phyloP scores from a whole-genome alignment of 2,329 filamentous ascomycete species.

The Paecilomyces dactylethromorphus region DNA sequence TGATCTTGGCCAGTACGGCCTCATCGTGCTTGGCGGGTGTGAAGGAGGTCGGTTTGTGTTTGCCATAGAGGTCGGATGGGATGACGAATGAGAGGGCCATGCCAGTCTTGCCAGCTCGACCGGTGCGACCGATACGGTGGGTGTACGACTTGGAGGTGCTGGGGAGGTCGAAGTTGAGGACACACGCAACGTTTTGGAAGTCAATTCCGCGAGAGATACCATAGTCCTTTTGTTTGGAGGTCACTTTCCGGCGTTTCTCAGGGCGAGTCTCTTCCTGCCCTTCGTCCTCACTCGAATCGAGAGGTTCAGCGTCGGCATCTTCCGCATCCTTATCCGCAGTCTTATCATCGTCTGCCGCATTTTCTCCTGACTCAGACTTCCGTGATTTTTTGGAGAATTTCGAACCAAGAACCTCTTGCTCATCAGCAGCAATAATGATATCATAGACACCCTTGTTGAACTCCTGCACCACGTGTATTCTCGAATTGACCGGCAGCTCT shows the following conservation, averaged over 20 bases:
- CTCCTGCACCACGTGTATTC: slow-evolving; percentile 91
- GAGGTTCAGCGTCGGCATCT: slow-evolving; percentile 12
- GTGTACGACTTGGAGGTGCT: slow-evolving; percentile 84
- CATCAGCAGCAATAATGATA: slow-evolving; percentile 93
- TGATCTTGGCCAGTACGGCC: slow-evolving; percentile 71
- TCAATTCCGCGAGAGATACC: slow-evolving; percentile 95
- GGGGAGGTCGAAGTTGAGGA: slow-evolving; percentile 96
- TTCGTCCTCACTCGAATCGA: background rate
- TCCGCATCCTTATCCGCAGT: slow-evolving; percentile 21
- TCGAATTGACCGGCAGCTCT: slow-evolving; percentile 85
- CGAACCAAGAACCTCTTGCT: slow-evolving; percentile 69
- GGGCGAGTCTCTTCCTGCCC: slow-evolving; percentile 10
- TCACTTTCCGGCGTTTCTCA: slow-evolving; percentile 59
- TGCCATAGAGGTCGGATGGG: slow-evolving; percentile 72
- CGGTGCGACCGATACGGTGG: slow-evolving; percentile 93
- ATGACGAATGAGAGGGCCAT: slow-evolving; percentile 96
- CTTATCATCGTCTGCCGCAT: slow-evolving; percentile 28
- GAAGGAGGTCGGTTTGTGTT: slow-evolving; percentile 81
- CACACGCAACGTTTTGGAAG: slow-evolving; percentile 89
- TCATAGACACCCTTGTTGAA: slow-evolving; percentile 98
- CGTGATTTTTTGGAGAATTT: slow-evolving; percentile 28
- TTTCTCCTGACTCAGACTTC: slow-evolving; percentile 26
- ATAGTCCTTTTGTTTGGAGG: slow-evolving; percentile 74
- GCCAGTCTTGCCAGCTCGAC: slow-evolving; percentile 80
- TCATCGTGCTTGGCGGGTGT: slow-evolving; percentile 75